A percentile compares a stretch with the other conserved stretches of the same genome.
phyloP scores from a whole-genome alignment of 2,329 filamentous ascomycete genomes.

The Fusarium mundagurra region DNA sequence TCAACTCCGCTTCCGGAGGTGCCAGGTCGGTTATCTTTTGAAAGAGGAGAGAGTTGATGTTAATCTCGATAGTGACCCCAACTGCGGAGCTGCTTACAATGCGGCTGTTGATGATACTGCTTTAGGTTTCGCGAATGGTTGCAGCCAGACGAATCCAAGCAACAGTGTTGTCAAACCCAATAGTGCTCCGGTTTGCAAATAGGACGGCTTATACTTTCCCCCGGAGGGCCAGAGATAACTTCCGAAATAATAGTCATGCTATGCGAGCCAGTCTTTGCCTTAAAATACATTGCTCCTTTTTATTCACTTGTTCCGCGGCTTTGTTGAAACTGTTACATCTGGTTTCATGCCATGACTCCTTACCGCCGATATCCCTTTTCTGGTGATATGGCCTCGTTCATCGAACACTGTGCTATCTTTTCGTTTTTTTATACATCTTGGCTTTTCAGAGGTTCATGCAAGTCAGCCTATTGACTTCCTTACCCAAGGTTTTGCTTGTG shows the following conservation, averaged over 20 bases:
- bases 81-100: constrained; percentile 57
- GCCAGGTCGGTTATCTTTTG: constrained; percentile 47
- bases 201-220: neutral
- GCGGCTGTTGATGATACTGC: constrained; percentile 56
- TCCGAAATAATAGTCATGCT: accelerated
- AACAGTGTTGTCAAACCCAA: constrained; percentile 41
- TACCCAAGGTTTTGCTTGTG: neutral
- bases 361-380: neutral
- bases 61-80: constrained; percentile 52
- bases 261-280: no score
- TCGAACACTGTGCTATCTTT: neutral
- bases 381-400: no score
- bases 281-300: no score
- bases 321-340: neutral
- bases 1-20: constrained; percentile 58
- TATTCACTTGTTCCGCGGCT: accelerated
- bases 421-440: neutral
- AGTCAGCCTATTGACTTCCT: neutral
- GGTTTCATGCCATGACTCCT: no score
- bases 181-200: constrained; percentile 41
- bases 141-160: constrained; percentile 49
- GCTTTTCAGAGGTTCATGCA: accelerated
- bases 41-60: neutral
- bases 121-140: constrained; percentile 48
- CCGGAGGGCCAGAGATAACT: accelerated